Conservation (phyloP, 257 asterid genomes). For the Haberlea rhodopensis region DNA sequence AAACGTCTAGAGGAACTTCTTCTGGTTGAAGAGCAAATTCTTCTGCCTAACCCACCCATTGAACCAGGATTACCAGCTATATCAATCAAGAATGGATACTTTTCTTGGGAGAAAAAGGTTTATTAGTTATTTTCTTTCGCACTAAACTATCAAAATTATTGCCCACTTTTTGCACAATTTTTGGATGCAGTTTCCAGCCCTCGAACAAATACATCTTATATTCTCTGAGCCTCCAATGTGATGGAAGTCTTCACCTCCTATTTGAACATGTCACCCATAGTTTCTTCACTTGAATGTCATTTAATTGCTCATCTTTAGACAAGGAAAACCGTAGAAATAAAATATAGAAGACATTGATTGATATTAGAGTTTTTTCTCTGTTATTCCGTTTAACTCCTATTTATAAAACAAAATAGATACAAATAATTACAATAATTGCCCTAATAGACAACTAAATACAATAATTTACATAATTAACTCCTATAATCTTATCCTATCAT, state of each 20-base stretch:
- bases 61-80: slow-evolving; percentile 83
- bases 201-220: too few species aligned
- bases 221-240: background rate
- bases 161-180: background rate
- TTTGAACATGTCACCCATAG: background rate
- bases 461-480: too few species aligned
- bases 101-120: slow-evolving; percentile 97
- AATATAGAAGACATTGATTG: too few species aligned
- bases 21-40: slow-evolving; percentile 73
- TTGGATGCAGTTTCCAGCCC: too few species aligned
- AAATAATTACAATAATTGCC: too few species aligned
- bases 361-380: too few species aligned
- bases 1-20: slow-evolving; percentile 91
- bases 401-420: too few species aligned
- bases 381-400: too few species aligned
- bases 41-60: slow-evolving; percentile 79
- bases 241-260: slow-evolving; percentile 6
- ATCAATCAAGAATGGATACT: slow-evolving; percentile 82
- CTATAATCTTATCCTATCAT: too few species aligned
- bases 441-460: too few species aligned
- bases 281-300: background rate
- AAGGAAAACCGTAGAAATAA: too few species aligned
- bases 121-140: slow-evolving; percentile 19
- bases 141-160: background rate
- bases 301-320: background rate